Conservation (phyloP, 2,329 filamentous ascomycete genomes). For the Phyllosticta ampelicida region DNA sequence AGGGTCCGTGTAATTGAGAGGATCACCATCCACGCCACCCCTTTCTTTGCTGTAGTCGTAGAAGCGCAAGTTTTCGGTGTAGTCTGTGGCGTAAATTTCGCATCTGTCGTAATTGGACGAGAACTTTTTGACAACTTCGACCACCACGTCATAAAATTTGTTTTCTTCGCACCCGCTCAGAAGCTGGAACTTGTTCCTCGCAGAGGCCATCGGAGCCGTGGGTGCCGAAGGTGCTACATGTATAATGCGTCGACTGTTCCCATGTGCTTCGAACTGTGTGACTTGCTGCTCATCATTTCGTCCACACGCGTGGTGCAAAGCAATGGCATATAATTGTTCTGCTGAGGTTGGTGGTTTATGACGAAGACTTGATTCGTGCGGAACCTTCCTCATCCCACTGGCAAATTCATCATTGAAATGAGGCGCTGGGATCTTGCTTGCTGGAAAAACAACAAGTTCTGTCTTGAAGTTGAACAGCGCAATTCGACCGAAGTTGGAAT, state of each 20-base stretch:
- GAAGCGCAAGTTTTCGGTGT: slow-evolving; percentile 59
- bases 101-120: slow-evolving; percentile 22
- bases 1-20: slow-evolving; percentile 42
- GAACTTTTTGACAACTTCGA: slow-evolving; percentile 55
- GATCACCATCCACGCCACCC: slow-evolving; percentile 39
- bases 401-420: slow-evolving; percentile 18
- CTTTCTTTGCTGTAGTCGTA: slow-evolving; percentile 39
- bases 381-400: slow-evolving; percentile 13
- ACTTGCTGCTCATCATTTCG: background rate
- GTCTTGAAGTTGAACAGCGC: background rate
- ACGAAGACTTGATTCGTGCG: background rate
- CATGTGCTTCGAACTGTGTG: background rate
- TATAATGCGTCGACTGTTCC: background rate
- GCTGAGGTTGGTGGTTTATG: slow-evolving; percentile 10
- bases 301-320: slow-evolving; percentile 16
- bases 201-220: background rate
- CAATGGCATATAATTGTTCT: slow-evolving; percentile 26
- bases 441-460: slow-evolving; percentile 20
- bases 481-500: background rate
- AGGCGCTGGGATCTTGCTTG: slow-evolving; percentile 17
- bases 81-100: slow-evolving; percentile 69
- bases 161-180: slow-evolving; percentile 51
- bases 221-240: background rate
- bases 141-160: slow-evolving; percentile 59
- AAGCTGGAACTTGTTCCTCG: slow-evolving; percentile 18